A percentile compares a stretch with the other conserved stretches of the same genome.
These are phyloP conservation scores for Juglanconis sp. DNA, from an alignment of 2,329 filamentous ascomycete genomes.

Conservation along the genomic window DNA sequence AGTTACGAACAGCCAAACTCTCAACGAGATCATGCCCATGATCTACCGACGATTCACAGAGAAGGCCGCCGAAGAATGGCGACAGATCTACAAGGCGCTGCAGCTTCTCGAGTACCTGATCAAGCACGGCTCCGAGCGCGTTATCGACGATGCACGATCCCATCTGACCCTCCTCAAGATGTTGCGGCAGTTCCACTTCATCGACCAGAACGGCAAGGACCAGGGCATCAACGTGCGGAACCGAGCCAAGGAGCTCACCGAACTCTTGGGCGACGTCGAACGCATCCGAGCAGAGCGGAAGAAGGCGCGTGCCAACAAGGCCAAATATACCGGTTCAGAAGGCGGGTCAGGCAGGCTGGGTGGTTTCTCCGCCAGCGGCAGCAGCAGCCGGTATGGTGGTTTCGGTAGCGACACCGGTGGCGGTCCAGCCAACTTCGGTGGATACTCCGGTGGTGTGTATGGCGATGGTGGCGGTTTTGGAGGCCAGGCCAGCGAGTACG, in stretches of 20 bases:
- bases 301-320: slow-evolving; percentile 84
- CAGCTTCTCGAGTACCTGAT: slow-evolving; percentile 93
- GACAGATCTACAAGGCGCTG: slow-evolving; percentile 97
- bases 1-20: slow-evolving; percentile 65
- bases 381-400: slow-evolving; percentile 70
- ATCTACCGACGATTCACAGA: slow-evolving; percentile 99
- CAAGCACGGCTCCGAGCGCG: slow-evolving; percentile 96
- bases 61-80: slow-evolving; percentile 96
- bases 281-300: slow-evolving; percentile 78
- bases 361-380: slow-evolving; percentile 45
- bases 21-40: slow-evolving; percentile 99
- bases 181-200: slow-evolving; percentile 97
- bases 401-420: slow-evolving; percentile 85
- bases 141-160: slow-evolving; percentile 93
- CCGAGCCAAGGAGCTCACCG: slow-evolving; percentile 89
- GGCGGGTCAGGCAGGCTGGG: slow-evolving; percentile 66
- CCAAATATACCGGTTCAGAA: slow-evolving; percentile 94
- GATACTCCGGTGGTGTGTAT: slow-evolving; percentile 72
- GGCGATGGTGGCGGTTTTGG: slow-evolving; percentile 96
- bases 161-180: slow-evolving; percentile 96
- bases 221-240: slow-evolving; percentile 98
- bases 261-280: slow-evolving; percentile 90
- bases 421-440: slow-evolving; percentile 58
- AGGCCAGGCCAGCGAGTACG: slow-evolving; percentile 70
- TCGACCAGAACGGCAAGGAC: slow-evolving; percentile 94